Evolutionary conservation across 2,329 filamentous ascomycete species (phyloP).

Genomic region (Fusarium fracticaudum): DNA sequence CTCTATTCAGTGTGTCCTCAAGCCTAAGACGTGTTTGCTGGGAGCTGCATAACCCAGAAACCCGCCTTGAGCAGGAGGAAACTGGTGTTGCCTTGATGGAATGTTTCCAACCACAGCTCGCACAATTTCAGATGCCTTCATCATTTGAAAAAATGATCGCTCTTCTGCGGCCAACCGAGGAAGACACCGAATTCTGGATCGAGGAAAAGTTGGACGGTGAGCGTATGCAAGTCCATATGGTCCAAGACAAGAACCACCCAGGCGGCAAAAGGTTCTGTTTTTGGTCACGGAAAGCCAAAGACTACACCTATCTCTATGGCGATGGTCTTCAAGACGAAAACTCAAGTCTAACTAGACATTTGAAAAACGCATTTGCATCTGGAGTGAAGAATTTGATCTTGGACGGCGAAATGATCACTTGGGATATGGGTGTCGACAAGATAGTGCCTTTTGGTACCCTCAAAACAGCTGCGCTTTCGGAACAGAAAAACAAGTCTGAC

Average conservation of each 20-base stretch:
- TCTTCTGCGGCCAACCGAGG: constrained; percentile 70
- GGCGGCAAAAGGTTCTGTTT: constrained; percentile 83
- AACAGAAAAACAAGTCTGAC: constrained; percentile 72
- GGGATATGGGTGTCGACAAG: constrained; percentile 87
- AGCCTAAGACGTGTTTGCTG: constrained; percentile 92
- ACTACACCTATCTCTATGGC: constrained; percentile 96
- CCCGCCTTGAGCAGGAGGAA: constrained; percentile 79
- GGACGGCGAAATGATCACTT: constrained; percentile 98
- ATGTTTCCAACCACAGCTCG: constrained; percentile 95
- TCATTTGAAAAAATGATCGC: constrained; percentile 81
- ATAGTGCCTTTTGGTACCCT: constrained; percentile 91
- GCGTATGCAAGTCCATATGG: constrained; percentile 96
- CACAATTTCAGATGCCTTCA: constrained; percentile 86
- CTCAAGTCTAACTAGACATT: constrained; percentile 81
- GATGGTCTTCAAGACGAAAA: constrained; percentile 77
- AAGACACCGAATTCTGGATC: constrained; percentile 88
- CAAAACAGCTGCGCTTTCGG: constrained; percentile 86
- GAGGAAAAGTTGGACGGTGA: constrained; percentile 98
- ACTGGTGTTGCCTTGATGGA: constrained; percentile 85
- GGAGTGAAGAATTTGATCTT: constrained; percentile 88
- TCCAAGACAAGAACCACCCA: constrained; percentile 70
- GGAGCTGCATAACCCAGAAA: constrained; percentile 81
- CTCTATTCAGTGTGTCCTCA: constrained; percentile 88
- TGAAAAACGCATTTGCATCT: constrained; percentile 78
- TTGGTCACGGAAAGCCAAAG: constrained; percentile 96